phyloP scores from a whole-genome alignment of 2,329 filamentous ascomycete species.

The Trichoderma afroharzianum region DNA sequence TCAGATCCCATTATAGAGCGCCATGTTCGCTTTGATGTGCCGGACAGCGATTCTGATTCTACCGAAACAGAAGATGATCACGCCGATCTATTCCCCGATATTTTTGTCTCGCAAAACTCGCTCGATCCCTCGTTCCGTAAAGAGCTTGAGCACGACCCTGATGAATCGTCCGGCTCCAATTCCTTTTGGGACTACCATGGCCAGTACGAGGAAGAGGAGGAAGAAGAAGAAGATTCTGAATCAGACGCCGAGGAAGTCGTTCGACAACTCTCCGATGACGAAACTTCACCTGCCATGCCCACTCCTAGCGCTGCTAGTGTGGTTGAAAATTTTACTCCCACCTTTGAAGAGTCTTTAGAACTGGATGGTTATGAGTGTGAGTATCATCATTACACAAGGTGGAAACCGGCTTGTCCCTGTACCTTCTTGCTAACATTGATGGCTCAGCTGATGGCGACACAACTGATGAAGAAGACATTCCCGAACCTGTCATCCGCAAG shows the following conservation, averaged over 20 bases:
- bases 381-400: constrained; percentile 32
- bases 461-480: constrained; percentile 58
- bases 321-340: constrained; percentile 26
- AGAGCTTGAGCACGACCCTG: constrained; percentile 67
- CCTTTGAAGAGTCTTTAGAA: constrained; percentile 38
- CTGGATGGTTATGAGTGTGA: constrained; percentile 60
- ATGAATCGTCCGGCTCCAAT: constrained; percentile 54
- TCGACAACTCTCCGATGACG: constrained; percentile 37
- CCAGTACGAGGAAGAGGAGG: constrained; percentile 33
- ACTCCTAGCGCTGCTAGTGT: constrained; percentile 28
- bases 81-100: constrained; percentile 68
- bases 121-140: constrained; percentile 69
- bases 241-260: constrained; percentile 42
- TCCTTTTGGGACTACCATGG: constrained; percentile 63
- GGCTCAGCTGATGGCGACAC: constrained; percentile 56
- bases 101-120: constrained; percentile 72
- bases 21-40: constrained; percentile 71
- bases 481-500: constrained; percentile 46
- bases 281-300: constrained; percentile 43
- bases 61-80: constrained; percentile 61
- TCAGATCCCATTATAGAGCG: constrained; percentile 47
- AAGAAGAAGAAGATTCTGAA: constrained; percentile 39
- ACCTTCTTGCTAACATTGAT: constrained; percentile 36
- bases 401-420: constrained; percentile 12
- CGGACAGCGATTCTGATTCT: constrained; percentile 63